A percentile compares a stretch with the other conserved stretches of the same genome.
Conservation (phyloP, 176 grass and related monocot genomes). For the Bolboschoenus planiculmis region DNA sequence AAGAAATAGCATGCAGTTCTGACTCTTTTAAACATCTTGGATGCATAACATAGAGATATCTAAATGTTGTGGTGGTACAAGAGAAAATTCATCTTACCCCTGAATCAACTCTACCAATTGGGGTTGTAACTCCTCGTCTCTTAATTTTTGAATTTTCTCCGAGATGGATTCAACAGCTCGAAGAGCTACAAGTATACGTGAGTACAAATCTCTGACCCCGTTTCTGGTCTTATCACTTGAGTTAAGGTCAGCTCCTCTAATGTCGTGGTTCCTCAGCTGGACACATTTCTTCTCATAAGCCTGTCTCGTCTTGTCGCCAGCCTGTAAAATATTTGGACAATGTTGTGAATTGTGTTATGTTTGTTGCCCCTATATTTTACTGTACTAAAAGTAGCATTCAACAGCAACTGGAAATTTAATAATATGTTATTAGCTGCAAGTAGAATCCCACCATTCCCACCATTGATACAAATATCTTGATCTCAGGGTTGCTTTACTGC, state of each 20-base stretch:
- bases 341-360: background rate
- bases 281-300: conserved; percentile 82
- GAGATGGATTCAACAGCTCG: conserved; percentile 83
- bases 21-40: background rate
- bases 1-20: background rate
- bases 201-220: conserved; percentile 71
- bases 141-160: conserved; percentile 71
- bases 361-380: background rate
- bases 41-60: background rate
- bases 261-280: conserved; percentile 77
- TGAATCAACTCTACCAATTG: conserved; percentile 83
- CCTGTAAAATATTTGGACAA: conserved; percentile 31
- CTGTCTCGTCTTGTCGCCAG: conserved; percentile 68
- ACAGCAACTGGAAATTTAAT: background rate
- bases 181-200: conserved; percentile 86
- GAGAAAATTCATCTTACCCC: conserved; percentile 49
- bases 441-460: background rate
- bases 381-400: background rate
- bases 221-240: conserved; percentile 67
- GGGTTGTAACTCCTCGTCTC: conserved; percentile 83
- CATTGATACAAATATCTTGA: background rate
- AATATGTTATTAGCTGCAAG: background rate
- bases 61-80: background rate
- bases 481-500: background rate
- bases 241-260: conserved; percentile 53